phyloP scores from a whole-genome alignment of 345 rosid genomes.

The Sonneratia alba region DNA sequence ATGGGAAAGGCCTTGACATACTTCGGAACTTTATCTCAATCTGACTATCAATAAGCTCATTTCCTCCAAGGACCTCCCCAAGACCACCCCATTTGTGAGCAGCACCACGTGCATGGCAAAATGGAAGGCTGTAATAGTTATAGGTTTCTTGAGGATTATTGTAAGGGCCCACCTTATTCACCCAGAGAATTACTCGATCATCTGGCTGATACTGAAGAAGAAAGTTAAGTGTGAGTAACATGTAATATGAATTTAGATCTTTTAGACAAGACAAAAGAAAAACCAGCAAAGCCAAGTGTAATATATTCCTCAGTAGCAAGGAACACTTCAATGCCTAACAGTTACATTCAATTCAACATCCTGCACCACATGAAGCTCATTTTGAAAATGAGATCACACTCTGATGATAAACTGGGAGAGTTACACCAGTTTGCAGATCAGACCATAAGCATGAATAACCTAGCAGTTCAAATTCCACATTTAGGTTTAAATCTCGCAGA shows the following conservation, averaged over 20 bases:
- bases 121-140: constrained; percentile 97
- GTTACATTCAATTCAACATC: not conserved
- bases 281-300: not conserved
- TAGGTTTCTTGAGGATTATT: constrained; percentile 99
- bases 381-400: not conserved
- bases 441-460: not conserved
- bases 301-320: not conserved
- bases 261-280: not conserved
- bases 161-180: constrained; percentile 97
- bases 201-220: constrained; percentile 62
- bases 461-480: not conserved
- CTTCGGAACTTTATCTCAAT: constrained; percentile 74
- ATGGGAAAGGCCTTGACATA: constrained; percentile 25
- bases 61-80: constrained; percentile 99
- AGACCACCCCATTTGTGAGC: constrained; percentile 99
- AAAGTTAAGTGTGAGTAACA: constrained; percentile 1
- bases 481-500: not conserved
- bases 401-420: not conserved
- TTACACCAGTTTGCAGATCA: not conserved
- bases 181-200: constrained; percentile 90
- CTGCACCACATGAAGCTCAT: not conserved
- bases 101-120: constrained; percentile 56
- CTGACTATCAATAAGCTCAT: constrained; percentile 95
- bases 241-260: not conserved
- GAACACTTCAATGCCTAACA: not conserved